phyloP scores from a whole-genome alignment of 1,284 basidiomycete genomes.

The Inonotus hispidus region DNA sequence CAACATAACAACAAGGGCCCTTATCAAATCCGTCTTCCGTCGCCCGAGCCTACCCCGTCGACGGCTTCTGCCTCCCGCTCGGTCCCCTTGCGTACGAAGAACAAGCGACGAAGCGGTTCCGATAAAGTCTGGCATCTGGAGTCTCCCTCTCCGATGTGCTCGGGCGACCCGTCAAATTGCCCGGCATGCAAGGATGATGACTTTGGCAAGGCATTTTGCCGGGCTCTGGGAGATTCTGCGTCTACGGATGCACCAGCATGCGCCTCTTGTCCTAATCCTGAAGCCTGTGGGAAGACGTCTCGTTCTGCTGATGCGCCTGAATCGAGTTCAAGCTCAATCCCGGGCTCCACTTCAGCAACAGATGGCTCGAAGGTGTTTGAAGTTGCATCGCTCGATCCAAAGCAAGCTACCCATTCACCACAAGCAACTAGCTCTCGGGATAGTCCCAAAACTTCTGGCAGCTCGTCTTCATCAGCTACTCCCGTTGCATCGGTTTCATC shows the following conservation, averaged over 20 bases:
- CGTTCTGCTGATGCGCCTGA: constrained; percentile 22
- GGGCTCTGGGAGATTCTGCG: constrained; percentile 61
- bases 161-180: constrained; percentile 65
- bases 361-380: background rate
- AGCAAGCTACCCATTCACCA: constrained; percentile 12
- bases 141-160: constrained; percentile 35
- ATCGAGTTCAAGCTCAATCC: constrained; percentile 13
- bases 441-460: constrained; percentile 23
- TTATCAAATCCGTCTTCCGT: constrained; percentile 47
- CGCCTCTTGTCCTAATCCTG: constrained; percentile 45
- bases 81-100: constrained; percentile 22
- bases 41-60: constrained; percentile 14
- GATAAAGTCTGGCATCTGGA: constrained; percentile 9
- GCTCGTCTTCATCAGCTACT: background rate
- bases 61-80: constrained; percentile 31
- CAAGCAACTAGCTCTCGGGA: background rate
- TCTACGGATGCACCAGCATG: constrained; percentile 39
- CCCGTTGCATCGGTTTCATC: constrained; percentile 16
- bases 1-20: constrained; percentile 27
- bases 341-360: background rate
- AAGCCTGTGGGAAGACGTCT: constrained; percentile 22
- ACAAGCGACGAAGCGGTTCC: constrained; percentile 18
- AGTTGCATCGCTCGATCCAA: background rate
- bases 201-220: constrained; percentile 85
- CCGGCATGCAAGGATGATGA: constrained; percentile 73